Conservation (phyloP, 345 rosid species). For the Moricandia moricandioides region DNA sequence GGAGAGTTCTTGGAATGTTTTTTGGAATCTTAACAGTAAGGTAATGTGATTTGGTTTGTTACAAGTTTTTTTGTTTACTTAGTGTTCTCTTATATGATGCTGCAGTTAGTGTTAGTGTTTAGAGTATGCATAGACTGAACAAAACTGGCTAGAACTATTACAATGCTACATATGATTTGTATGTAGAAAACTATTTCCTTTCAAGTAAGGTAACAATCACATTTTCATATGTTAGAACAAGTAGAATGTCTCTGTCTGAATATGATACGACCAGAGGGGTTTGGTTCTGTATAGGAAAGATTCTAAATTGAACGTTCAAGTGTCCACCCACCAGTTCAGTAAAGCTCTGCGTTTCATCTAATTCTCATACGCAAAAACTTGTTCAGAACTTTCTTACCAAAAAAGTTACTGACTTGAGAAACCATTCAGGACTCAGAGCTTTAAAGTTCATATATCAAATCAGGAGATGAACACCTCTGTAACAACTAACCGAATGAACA, state of each 20-base stretch:
- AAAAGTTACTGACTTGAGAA: not conserved
- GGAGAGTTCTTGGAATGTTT: not conserved
- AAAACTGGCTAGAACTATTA: not conserved
- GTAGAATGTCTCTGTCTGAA: too few relatives aligned
- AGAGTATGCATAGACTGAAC: not conserved
- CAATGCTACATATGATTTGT: not conserved
- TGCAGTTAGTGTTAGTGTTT: slow-evolving; percentile 14
- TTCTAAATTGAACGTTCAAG: too few relatives aligned
- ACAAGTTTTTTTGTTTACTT: not conserved
- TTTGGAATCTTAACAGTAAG: not conserved
- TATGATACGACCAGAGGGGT: too few relatives aligned
- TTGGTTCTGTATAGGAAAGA: not conserved
- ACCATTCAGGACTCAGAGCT: too few relatives aligned
- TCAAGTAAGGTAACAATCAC: not conserved
- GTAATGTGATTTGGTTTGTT: not conserved
- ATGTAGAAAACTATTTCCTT: not conserved
- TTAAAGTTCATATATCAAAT: not conserved
- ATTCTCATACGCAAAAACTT: not conserved
- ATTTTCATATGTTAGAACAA: too few relatives aligned
- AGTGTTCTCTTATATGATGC: not conserved
- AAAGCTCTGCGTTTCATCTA: not conserved
- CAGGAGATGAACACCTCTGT: not conserved
- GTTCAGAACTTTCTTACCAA: not conserved
- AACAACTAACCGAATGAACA: not conserved
- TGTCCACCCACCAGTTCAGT: not conserved